A percentile compares a stretch with the other conserved stretches of the same genome.
These are phyloP conservation scores for Bromus sterilis DNA, from an alignment of 176 grass and related monocot species.

Conservation along the genomic window DNA sequence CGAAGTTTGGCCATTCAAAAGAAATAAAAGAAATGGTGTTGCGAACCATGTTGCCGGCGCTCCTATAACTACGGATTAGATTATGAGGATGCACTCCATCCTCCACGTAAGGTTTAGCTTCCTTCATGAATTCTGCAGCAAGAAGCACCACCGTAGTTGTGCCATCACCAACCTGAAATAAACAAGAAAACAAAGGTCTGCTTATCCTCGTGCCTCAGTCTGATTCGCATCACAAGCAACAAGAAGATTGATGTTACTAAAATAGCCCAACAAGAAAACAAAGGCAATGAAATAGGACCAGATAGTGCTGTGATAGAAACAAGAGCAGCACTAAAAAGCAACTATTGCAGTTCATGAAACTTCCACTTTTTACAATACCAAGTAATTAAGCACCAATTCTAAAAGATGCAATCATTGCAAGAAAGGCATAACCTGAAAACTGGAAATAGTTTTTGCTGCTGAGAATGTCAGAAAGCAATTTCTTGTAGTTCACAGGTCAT, in stretches of 20 bases:
- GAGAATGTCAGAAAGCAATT: neutral
- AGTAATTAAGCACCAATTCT: neutral
- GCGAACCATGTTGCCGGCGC: conserved; percentile 51
- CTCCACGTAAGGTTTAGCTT: conserved; percentile 96
- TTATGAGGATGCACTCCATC: conserved; percentile 89
- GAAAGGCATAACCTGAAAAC: neutral
- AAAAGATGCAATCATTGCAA: neutral
- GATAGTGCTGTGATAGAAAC: neutral
- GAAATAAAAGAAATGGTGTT: neutral
- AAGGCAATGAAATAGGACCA: neutral
- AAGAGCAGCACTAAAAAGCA: neutral
- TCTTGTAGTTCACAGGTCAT: neutral
- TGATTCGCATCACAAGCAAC: neutral
- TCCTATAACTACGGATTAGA: conserved; percentile 84
- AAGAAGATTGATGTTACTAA: neutral
- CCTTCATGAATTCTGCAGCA: conserved; percentile 84
- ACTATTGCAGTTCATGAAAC: neutral
- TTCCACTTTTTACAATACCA: neutral
- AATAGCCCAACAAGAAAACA: neutral
- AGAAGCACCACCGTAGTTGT: conserved; percentile 99
- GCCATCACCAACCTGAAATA: conserved; percentile 84
- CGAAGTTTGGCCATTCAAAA: neutral
- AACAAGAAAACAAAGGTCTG: neutral
- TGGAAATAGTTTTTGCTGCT: neutral
- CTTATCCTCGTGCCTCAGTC: neutral